Base-by-base conservation (phyloP, 2,329 filamentous ascomycete genomes). In the Aureobasidium subglaciale region DNA sequence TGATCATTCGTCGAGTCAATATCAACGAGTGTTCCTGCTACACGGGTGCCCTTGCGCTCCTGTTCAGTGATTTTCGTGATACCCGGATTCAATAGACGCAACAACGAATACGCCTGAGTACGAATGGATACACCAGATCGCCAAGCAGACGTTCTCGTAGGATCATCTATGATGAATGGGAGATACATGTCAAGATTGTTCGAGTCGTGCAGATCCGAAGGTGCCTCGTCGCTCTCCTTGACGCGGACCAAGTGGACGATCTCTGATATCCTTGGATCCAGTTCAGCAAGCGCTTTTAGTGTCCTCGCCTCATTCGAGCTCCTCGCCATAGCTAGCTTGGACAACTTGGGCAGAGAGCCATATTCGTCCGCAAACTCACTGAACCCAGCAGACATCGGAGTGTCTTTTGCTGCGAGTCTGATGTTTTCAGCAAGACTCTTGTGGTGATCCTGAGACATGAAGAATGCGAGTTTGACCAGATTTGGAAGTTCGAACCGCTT, bases 111-210 rank as follows among this genome's bases (percentile, higher is more conserved):
- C 6, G 68, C 69, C 18, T 73, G 54, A 2, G 60, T 59, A 5
- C 75, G 71, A 3, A 73, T 58, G 5, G 67, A 61, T 13, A 64
- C 58, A 1, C 71, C 72, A 10, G 70, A 58, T 24, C 64, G 65
- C 73, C 74, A 78, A 5, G 73, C 73, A 1, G 74, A 71, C 34
- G 69, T 66, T 49, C 69, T 66, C 11, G 65, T 64, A 0, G 73
- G 67, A 56, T 78, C 74, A 55, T 78, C 75, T 11, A 83, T 70
- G 0, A 90, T 67, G 20, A 85, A 75, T 0, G 85, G 84, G 1
- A 90, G 74, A 65, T 86, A 91, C 11, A 88, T 75, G 37, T 76
- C 69, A 11, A 70, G 63, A 1, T 60, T 57, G 2, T 56, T 52
- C 37, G 5, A 61, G 34, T 42, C 62, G 60, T 43, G 27, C 59